Evolutionary conservation across 805 yeast species (phyloP).

Genomic region (Clavispora asparagi): DNA sequence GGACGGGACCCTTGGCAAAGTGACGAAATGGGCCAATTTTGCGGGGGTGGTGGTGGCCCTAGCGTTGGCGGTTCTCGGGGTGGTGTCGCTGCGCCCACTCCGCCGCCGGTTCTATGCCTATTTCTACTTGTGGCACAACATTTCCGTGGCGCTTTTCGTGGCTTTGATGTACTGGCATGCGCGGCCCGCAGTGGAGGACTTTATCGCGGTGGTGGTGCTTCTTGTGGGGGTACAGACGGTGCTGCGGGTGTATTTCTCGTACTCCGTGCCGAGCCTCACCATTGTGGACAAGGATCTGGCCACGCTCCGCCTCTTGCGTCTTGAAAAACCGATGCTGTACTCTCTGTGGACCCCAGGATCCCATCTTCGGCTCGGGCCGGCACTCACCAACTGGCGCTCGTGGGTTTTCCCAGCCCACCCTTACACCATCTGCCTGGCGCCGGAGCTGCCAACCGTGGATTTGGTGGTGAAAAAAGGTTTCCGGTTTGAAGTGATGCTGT

Average conservation of each 20-base stretch:
- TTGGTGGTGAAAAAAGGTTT: slow-evolving; percentile 43
- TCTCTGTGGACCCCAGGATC: slow-evolving; percentile 45
- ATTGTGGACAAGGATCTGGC: slow-evolving; percentile 13
- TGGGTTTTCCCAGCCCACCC: slow-evolving; percentile 63
- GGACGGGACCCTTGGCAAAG: slow-evolving; percentile 29
- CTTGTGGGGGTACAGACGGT: slow-evolving; percentile 33
- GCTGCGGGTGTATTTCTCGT: slow-evolving; percentile 21
- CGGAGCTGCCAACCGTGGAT: slow-evolving; percentile 33
- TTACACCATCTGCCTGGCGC: slow-evolving; percentile 50
- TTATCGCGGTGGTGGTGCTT: slow-evolving; percentile 16
- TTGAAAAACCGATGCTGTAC: slow-evolving; percentile 16
- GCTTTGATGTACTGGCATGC: slow-evolving; percentile 55
- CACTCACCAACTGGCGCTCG: slow-evolving; percentile 5
- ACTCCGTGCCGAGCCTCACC: slow-evolving; percentile 11
- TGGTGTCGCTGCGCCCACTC: slow-evolving; percentile 44
- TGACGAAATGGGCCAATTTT: slow-evolving; percentile 36
- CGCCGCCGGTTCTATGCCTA: slow-evolving; percentile 45
- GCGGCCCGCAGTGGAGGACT: slow-evolving; percentile 55
- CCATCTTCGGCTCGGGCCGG: slow-evolving; percentile 41
- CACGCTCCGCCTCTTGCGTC: slow-evolving; percentile 16
- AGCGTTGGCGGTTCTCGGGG: slow-evolving; percentile 29
- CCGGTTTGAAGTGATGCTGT: slow-evolving; percentile 8
- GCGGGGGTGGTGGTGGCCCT: slow-evolving; percentile 46
- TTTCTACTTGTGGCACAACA: slow-evolving; percentile 56
- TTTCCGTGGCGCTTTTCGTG: slow-evolving; percentile 43